Evolutionary conservation across 345 rosid species (phyloP), one percentile per base, ranked within the genome.

Genomic region (Theobroma cacao): DNA sequence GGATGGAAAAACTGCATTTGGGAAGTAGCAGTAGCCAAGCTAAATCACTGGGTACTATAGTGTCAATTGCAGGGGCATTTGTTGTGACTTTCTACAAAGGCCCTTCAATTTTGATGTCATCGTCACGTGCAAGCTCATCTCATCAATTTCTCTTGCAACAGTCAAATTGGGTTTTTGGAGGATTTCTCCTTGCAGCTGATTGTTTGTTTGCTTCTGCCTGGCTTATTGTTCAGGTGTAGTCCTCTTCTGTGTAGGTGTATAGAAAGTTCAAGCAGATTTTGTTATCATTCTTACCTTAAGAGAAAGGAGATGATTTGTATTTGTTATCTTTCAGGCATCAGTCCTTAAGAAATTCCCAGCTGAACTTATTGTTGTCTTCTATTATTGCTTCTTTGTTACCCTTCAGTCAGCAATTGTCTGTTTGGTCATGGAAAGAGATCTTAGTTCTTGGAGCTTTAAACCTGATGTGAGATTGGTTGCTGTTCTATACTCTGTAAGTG

Each of bases 41-140:
- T 28, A 88, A 86, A 75, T 71, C 78, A 53, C 1, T 68, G 30
- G 88, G 91, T 72, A 82, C 89, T 30, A 17, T 85, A 7, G 85
- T 86, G 41, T 86, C 86, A 18, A 79, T 88, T 83, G 75, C 68
- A 0, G 89, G 91, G 74, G 91, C 91, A 75, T 80, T 85, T 56
- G 43, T 85, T 2, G 80, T 83, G 58, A 83, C 88, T 36, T 80
- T 85, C 50, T 86, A 83, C 61, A 88, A 85, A 75, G 91, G 89
- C 6, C 88, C 88, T 28, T 74, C 84, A 22, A 77, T 85, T 64
- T 56, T 82, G 75, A 71, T 45, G 60, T 45, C 69, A 47, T 10
- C 78, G 33, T 66, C 79, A 24, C 52, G 68, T 33, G 68, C 64
- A 61, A 67, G 72, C 68, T 26, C 69, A 31, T 41, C 65, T 55